phyloP scores from a whole-genome alignment of 2,329 filamentous ascomycete species.

The Corynespora cassiicola region DNA sequence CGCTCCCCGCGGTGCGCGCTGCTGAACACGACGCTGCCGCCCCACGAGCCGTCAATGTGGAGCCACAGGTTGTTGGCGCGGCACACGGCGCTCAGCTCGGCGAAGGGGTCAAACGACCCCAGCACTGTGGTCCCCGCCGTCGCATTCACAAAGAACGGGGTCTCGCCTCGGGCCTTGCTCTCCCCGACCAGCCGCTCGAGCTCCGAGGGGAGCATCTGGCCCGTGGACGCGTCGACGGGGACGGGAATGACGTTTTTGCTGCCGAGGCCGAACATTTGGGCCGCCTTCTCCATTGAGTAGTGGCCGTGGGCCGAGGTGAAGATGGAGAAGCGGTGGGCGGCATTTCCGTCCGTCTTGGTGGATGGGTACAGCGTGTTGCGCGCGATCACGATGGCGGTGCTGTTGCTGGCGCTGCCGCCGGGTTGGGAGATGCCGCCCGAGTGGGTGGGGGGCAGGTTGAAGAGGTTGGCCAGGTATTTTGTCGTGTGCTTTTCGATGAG shows the following conservation, averaged over 20 bases:
- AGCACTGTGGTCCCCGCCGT: slow-evolving; percentile 94
- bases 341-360: slow-evolving; percentile 77
- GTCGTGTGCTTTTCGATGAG: slow-evolving; percentile 87
- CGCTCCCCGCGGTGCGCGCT: slow-evolving; percentile 65
- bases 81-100: slow-evolving; percentile 73
- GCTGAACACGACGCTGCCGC: slow-evolving; percentile 78
- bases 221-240: slow-evolving; percentile 73
- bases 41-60: slow-evolving; percentile 93
- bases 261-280: slow-evolving; percentile 88
- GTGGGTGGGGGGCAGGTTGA: slow-evolving; percentile 57
- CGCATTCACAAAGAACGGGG: slow-evolving; percentile 92
- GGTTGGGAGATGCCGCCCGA: slow-evolving; percentile 77
- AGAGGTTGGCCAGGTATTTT: slow-evolving; percentile 73
- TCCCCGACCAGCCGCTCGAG: slow-evolving; percentile 69
- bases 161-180: slow-evolving; percentile 72
- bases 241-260: slow-evolving; percentile 75
- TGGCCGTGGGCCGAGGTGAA: slow-evolving; percentile 92
- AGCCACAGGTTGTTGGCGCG: slow-evolving; percentile 80
- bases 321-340: slow-evolving; percentile 70
- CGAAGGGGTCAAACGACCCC: slow-evolving; percentile 85
- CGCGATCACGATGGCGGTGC: slow-evolving; percentile 83
- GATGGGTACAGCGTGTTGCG: slow-evolving; percentile 84
- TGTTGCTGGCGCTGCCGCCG: slow-evolving; percentile 84
- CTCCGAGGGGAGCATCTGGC: slow-evolving; percentile 72
- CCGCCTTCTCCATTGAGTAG: slow-evolving; percentile 93